phyloP scores from a whole-genome alignment of 208 protist genomes.

The Naegleria fowleri region DNA sequence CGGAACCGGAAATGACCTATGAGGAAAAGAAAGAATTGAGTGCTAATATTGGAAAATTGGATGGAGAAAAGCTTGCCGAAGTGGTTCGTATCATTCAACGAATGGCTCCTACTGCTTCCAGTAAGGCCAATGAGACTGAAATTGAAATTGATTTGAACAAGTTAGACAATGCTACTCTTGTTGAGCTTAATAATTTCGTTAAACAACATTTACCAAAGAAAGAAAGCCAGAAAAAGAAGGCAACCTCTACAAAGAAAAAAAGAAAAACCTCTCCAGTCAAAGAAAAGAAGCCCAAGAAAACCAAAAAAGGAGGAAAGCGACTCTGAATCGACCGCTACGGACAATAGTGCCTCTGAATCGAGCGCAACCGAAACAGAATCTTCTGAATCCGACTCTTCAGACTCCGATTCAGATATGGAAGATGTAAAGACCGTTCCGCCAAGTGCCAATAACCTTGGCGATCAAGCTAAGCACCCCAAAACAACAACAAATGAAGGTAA shows the following conservation, averaged over 20 bases:
- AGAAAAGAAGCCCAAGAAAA: not conserved
- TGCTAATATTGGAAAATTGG: not conserved
- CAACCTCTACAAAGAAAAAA: not conserved
- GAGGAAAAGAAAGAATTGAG: conserved; percentile 22
- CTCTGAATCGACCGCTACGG: not conserved
- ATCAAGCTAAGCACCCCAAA: no score
- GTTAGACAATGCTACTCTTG: conserved; percentile 24
- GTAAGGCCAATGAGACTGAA: not conserved
- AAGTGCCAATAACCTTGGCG: not conserved
- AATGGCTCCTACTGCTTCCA: not conserved
- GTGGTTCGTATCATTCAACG: conserved; percentile 28
- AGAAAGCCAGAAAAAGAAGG: not conserved
- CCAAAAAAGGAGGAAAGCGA: not conserved
- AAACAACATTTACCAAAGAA: not conserved
- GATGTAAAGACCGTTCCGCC: not conserved
- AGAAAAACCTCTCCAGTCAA: not conserved
- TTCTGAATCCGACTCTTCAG: not conserved
- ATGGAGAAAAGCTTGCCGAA: not conserved
- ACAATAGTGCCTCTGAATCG: not conserved
- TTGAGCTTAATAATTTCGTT: not conserved
- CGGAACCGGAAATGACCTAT: conserved; percentile 20
- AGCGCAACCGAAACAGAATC: not conserved
- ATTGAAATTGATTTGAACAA: conserved; percentile 34
- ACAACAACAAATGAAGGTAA: not conserved
- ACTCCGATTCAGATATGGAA: not conserved